A percentile compares a stretch with the other conserved stretches of the same genome.
phyloP scores from a whole-genome alignment of 2,329 filamentous ascomycete species.

The Venturia asperata region DNA sequence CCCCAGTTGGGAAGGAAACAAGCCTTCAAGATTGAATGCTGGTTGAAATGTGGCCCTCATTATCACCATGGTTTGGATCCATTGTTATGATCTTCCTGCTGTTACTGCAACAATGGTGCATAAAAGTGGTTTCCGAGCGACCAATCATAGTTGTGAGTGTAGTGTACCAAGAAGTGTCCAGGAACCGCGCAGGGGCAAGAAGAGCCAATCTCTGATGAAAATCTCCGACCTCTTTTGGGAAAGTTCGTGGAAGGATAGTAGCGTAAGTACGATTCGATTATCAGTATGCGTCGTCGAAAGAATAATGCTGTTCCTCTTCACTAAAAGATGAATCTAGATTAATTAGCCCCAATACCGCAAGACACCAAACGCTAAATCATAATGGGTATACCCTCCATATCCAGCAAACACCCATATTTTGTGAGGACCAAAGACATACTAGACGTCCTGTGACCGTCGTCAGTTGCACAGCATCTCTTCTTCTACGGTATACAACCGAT shows the following conservation, averaged over 20 bases:
- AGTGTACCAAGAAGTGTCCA: slow-evolving; percentile 5
- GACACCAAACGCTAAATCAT: neutral
- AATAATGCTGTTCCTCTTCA: neutral
- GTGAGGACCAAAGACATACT: neutral
- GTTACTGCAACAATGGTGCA: neutral
- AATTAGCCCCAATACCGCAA: neutral
- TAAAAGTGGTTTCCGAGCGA: neutral
- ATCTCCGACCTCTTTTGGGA: neutral
- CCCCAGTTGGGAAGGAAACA: neutral
- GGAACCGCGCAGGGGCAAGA: neutral
- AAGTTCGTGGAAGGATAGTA: neutral
- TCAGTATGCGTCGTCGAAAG: neutral
- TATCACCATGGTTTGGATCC: neutral
- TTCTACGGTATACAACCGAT: slow-evolving; percentile 45
- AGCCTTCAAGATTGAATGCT: neutral
- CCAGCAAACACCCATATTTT: neutral
- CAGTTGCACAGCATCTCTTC: neutral
- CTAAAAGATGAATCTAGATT: neutral
- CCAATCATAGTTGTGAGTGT: neutral
- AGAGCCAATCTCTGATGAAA: neutral
- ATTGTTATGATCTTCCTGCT: neutral
- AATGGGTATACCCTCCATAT: slow-evolving; percentile 11
- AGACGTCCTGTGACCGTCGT: neutral
- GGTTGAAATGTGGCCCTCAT: neutral
- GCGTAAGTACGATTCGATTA: neutral